phyloP scores from a whole-genome alignment of 192 early-diverging fungal genomes.

The Bifiguratus adelaidae region DNA sequence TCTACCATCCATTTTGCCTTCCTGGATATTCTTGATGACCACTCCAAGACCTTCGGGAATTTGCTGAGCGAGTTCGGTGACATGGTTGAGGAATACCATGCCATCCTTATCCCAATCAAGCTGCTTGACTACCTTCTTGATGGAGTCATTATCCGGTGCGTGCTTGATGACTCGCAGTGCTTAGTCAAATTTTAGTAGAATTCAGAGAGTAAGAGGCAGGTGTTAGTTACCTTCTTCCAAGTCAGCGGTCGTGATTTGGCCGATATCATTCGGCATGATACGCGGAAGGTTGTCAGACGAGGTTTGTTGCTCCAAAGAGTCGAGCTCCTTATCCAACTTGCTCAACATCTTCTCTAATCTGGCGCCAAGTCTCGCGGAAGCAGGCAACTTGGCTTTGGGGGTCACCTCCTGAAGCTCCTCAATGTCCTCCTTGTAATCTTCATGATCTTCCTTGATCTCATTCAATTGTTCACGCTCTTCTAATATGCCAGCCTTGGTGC shows the following conservation, averaged over 20 bases:
- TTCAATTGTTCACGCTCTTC: slow-evolving; percentile 53
- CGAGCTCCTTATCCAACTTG: slow-evolving; percentile 60
- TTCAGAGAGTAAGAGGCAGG: no score
- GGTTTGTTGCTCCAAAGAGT: slow-evolving; percentile 26
- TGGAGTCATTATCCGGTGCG: slow-evolving; percentile 53
- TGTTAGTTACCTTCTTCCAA: no score
- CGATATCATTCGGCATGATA: slow-evolving; percentile 53
- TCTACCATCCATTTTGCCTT: slow-evolving; percentile 8
- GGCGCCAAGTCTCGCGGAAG: slow-evolving; percentile 42
- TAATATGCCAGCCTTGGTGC: slow-evolving; percentile 40
- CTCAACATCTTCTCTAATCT: slow-evolving; percentile 74
- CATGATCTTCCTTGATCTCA: slow-evolving; percentile 45
- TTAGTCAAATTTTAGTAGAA: no score
- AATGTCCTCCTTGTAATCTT: slow-evolving; percentile 53
- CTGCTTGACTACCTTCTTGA: slow-evolving; percentile 65
- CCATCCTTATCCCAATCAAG: slow-evolving; percentile 66
- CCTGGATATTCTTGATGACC: slow-evolving; percentile 30
- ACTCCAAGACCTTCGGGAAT: slow-evolving; percentile 49
- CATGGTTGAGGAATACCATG: slow-evolving; percentile 47
- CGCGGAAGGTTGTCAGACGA: slow-evolving; percentile 54
- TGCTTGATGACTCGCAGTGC: slow-evolving; percentile 55
- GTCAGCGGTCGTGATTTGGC: slow-evolving; percentile 53
- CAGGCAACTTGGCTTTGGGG: slow-evolving; percentile 38
- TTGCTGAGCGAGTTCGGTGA: slow-evolving; percentile 39
- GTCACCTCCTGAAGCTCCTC: slow-evolving; percentile 41